These are phyloP conservation scores for Penicillium parvum DNA, from an alignment of 495 filamentous ascomycete genomes.

Conservation along the genomic window DNA sequence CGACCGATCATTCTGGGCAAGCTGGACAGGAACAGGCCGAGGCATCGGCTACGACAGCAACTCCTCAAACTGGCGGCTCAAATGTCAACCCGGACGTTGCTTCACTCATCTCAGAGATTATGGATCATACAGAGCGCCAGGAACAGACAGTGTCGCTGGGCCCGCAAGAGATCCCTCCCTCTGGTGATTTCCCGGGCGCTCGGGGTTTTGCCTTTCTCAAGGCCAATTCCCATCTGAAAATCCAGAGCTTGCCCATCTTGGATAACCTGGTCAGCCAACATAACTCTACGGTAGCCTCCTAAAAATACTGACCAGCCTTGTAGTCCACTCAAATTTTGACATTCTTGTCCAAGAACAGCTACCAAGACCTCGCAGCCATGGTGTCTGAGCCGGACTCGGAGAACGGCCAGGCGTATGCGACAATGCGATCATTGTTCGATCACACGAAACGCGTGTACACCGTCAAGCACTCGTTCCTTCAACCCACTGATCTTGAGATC, in stretches of 20 bases:
- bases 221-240: conserved; percentile 56
- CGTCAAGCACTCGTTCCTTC: conserved; percentile 63
- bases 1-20: conserved; percentile 11
- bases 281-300: no score
- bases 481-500: conserved; percentile 67
- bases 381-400: conserved; percentile 71
- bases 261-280: conserved; percentile 59
- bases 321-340: conserved; percentile 68
- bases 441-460: conserved; percentile 78
- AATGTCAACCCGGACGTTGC: conserved; percentile 33
- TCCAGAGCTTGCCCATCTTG: conserved; percentile 66
- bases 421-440: conserved; percentile 75
- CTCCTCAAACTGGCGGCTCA: conserved; percentile 16
- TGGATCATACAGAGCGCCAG: conserved; percentile 46
- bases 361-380: conserved; percentile 68
- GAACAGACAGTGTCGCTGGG: conserved; percentile 43
- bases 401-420: conserved; percentile 73
- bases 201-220: conserved; percentile 45
- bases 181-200: conserved; percentile 25
- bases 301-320: conserved; percentile 4
- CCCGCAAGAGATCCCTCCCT: conserved; percentile 32
- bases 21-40: conserved; percentile 19
- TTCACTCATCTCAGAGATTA: conserved; percentile 41
- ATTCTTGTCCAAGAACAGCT: conserved; percentile 63
- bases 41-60: conserved; percentile 9